Base-by-base conservation (phyloP, 371 early-diverging fungal species). In the Mortierella sp. region DNA sequence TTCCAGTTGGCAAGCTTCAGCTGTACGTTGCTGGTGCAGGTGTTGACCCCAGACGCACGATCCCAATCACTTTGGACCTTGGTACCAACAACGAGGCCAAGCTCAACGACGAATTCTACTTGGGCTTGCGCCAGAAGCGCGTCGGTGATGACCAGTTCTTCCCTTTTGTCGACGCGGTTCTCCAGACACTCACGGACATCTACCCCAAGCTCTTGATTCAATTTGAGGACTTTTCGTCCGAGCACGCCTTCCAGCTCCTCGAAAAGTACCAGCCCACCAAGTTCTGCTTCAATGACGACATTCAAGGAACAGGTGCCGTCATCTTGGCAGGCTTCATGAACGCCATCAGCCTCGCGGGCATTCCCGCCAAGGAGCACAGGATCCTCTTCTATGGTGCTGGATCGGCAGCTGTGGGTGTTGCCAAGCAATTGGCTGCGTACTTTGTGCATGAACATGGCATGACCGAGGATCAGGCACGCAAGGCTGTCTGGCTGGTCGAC, bases 141-240 rank as follows among this genome's bases (percentile, higher is more conserved):
- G 92, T 92, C 3, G 74, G 55, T 1, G 94, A 90, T 49, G 84
- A 84, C 41, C 66, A 86, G 82, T 96, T 94, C 76, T 94, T 89
- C 79, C 85, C 78, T 4, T 92, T 91, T 60, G 83, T 94, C 60
- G 95, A 95, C 62, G 87, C 89, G 59, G 92, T 95, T n/a, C 84
- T 96, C 78, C 62, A 80, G 31, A 86, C 91, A 14, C 72, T 96
- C 50, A 84, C 82, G 26, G 72, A 73, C 13, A 88, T 86, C 7
- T 93, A 90, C 82, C 95, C 95, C 26, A 82, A 89, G 12, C 71
- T 95, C 42, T 72, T 96, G 53, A 87, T 96, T 18, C 96, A 96
- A 80, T 96, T 95, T 64, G 97, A 96, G 76, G 97, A 96, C 72
- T 96, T 95, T 74, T 91, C 93, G 13, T 89, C 94, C 3, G 95